phyloP scores from a whole-genome alignment of 1,139 yeast genomes.

The Chernovozyma sophiae-reginae region DNA sequence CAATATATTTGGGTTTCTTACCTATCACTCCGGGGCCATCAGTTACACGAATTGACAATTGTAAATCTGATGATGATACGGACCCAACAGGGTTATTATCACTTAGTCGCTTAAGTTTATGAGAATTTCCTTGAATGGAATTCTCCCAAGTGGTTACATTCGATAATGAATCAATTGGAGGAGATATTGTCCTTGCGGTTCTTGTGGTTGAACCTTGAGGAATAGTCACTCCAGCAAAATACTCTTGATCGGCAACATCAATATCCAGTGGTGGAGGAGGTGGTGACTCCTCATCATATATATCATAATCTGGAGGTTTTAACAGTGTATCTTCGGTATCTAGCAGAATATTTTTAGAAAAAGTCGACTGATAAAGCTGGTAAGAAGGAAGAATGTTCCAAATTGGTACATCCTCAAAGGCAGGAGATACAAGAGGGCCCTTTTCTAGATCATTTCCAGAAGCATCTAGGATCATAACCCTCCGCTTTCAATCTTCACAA shows the following conservation, averaged over 20 bases:
- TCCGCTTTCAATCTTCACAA: no score
- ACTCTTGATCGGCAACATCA: not conserved
- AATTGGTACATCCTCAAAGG: conserved; percentile 22
- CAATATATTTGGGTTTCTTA: conserved; percentile 12
- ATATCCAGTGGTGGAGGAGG: conserved; percentile 8
- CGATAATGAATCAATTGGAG: conserved; percentile 7
- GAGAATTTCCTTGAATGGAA: conserved; percentile 23
- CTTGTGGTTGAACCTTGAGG: not conserved
- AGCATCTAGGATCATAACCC: not conserved
- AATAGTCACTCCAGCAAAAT: not conserved
- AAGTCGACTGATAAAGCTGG: conserved; percentile 23
- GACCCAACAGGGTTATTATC: conserved; percentile 3
- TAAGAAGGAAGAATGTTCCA: conserved; percentile 26
- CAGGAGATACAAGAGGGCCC: conserved; percentile 15
- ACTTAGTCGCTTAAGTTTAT: conserved; percentile 17
- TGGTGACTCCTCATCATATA: not conserved
- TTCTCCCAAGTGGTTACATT: conserved; percentile 18
- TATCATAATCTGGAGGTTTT: conserved; percentile 22
- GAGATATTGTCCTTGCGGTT: conserved; percentile 1
- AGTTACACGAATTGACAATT: conserved; percentile 17
- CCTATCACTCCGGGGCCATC: conserved; percentile 15
- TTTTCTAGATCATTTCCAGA: not conserved
- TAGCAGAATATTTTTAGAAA: conserved; percentile 22
- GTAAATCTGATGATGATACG: conserved; percentile 3
- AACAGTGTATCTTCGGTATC: conserved; percentile 15